Percentiles rank a stretch among this genome's conserved stretches.
Evolutionary conservation across 331 rosid genomes (phyloP).

Genomic region (Telfairia occidentalis): DNA sequence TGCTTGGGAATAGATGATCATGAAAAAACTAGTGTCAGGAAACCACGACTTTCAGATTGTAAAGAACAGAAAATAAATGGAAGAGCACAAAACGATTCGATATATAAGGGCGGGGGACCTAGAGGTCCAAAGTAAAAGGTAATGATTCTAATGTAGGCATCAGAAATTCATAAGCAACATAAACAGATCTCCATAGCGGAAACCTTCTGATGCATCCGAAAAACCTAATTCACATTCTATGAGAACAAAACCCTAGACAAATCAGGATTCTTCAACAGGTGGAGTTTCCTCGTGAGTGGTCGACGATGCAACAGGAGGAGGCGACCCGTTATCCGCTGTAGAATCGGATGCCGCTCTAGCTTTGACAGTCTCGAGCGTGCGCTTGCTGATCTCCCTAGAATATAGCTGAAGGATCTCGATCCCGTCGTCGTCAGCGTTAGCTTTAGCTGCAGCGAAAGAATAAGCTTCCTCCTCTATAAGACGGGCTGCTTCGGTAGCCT

Average conservation of each 20-base stretch:
- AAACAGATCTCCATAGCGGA: conserved; percentile 26
- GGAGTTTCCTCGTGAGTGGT: conserved; percentile 20
- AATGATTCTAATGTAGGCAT: conserved; percentile 21
- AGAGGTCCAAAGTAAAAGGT: conserved; percentile 11
- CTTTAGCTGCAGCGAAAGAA: conserved; percentile 33
- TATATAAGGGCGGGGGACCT: background rate
- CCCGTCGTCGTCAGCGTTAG: conserved; percentile 46
- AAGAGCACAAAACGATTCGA: background rate
- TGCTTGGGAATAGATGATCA: background rate
- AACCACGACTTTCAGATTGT: background rate
- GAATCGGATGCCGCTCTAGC: conserved; percentile 26
- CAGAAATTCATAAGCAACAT: conserved; percentile 29
- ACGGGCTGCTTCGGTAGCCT: conserved; percentile 38
- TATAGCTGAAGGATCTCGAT: conserved; percentile 70
- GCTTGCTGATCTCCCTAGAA: conserved; percentile 85
- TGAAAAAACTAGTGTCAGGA: background rate
- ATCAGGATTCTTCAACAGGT: conserved; percentile 30
- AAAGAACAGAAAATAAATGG: background rate
- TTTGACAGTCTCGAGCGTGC: conserved; percentile 65
- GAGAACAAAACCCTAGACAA: background rate
- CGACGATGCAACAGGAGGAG: conserved; percentile 13
- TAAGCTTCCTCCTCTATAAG: conserved; percentile 63
- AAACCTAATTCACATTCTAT: conserved; percentile 12
- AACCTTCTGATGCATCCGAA: conserved; percentile 14
- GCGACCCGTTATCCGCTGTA: conserved; percentile 25